Evolutionary conservation across 2,329 filamentous ascomycete genomes (phyloP), one percentile per base, ranked within the genome.

Genomic region (Fusarium chlamydosporum): DNA sequence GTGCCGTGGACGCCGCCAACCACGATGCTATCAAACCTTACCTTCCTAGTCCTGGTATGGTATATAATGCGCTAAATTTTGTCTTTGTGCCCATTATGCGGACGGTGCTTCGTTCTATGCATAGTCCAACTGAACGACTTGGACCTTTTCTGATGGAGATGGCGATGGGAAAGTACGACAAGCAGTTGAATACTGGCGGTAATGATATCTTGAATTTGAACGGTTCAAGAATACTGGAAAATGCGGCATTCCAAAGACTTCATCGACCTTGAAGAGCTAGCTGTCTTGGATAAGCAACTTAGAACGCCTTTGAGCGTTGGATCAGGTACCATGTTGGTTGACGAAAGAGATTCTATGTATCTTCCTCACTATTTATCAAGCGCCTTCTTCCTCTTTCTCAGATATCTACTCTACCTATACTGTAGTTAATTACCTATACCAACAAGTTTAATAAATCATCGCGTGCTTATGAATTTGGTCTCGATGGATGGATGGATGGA

Each of bases 91-190:
- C 68, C 11, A 15, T 59, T 29, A 41, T 58, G 34, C 18, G 51
- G 56, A 66, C 41, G 15, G n/a, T 33, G 27, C 6, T 65, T 6
- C 27, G 12, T 11, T 48, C 45, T 7, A 23, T 68, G 29, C 52
- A 66, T 40, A 54, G 60, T 27, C 68, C 68, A 8, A 71, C 68
- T 2, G 61, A 71, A 23, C 57, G 42, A 4, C 54, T 71, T 18
- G 68, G 68, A 2, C 48, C 26, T 18, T 71, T 71, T 41, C 33
- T 71, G 20, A 42, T 53, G 4, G 52, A 51, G 3, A 57, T 69
- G 54, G 68, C 68, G 3, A 71, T 71, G 37, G 68, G 68, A 3
- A 60, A 52, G n/a, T 63, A 52, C 9, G 68, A 71, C 16, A 53
- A 16, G 4, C 42, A 53, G 26, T 27, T 71, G 20, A 37, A 46